Base-by-base conservation (phyloP, 2,329 filamentous ascomycete species). In the Fusarium humuli region DNA sequence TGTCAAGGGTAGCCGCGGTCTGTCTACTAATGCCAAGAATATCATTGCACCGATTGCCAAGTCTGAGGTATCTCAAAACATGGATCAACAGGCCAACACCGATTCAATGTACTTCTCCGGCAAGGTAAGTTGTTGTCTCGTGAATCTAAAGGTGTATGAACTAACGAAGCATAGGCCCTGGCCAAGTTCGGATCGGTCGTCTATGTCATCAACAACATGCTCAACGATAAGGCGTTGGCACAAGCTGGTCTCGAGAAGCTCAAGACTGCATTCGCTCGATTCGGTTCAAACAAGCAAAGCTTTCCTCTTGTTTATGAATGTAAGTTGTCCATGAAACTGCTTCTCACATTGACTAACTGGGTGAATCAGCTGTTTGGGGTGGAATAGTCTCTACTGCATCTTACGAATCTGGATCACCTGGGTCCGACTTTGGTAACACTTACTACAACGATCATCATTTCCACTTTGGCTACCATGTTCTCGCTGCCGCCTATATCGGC, bases 31-130 rank as follows among this genome's bases (percentile, higher is more conserved):
- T n/a, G 87, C 89, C 2, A 88, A 90, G 71, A 77, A 84, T 4
- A 81, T 83, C 4, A 91, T 97, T 59, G 81, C 83, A 37, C 82
- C 85, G 3, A 83, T 90, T 11, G 92, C 93, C 2, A 83, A 85
- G n/a, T 86, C 84, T 22, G 96, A 99, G 78, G 82, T 97, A 1
- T 86, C 88, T 1, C 91, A 96, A 79, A 86, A 94, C 77, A 93
- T 98, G 79, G 79, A 83, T n/a, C 82, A 83, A 0, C 91, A 96
- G 75, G 89, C 89, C 7, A 88, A 96, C 69, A 83, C 93, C 37
- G 88, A 95, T 77, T 97, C 94, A 40, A 94, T 97, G 89, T 98
- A 98, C 80, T 98, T 91, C 79, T 92, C 92, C 72, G 96, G 96
- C 73, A 98, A 95, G 84, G 91, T 87, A 65, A 71, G 79, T 65